phyloP scores from a whole-genome alignment of 345 rosid species.

The Populus nigra region DNA sequence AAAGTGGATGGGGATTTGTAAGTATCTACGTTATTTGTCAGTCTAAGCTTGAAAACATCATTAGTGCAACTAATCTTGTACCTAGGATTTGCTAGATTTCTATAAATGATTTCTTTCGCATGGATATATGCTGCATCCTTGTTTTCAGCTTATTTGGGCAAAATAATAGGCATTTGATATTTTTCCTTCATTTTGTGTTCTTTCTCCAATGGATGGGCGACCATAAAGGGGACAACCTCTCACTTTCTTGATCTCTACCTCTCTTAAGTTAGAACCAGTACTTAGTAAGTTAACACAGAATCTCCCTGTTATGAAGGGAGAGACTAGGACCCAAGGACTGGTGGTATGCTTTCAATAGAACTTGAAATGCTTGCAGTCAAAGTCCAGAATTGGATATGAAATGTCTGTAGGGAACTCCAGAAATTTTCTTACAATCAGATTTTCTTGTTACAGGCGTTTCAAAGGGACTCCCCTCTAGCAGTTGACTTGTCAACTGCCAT shows the following conservation, averaged over 20 bases:
- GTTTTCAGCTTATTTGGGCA: not conserved
- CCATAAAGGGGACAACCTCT: too few relatives aligned
- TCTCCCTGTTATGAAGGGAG: not conserved
- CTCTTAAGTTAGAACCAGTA: not conserved
- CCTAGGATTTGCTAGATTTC: not conserved
- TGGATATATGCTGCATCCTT: not conserved
- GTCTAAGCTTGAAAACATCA: not conserved
- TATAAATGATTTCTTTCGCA: too few relatives aligned
- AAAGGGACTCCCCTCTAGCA: constrained; percentile 86
- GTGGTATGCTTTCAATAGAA: too few relatives aligned
- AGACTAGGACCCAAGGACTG: too few relatives aligned
- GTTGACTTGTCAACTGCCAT: constrained; percentile 86
- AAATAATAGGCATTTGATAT: too few relatives aligned
- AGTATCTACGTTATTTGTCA: constrained; percentile 27
- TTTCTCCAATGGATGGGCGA: too few relatives aligned
- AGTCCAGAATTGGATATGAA: not conserved
- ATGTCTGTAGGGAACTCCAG: not conserved
- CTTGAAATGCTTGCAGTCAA: not conserved
- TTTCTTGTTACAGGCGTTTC: constrained; percentile 67
- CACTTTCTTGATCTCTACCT: too few relatives aligned
- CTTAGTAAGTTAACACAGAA: not conserved
- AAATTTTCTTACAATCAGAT: not conserved
- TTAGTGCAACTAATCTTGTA: not conserved
- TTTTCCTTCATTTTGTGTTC: too few relatives aligned
- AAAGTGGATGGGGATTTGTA: constrained; percentile 96